Evolutionary conservation across 2,329 filamentous ascomycete species (phyloP), one percentile per base, ranked within the genome.

Genomic region (Fusarium kyushuense): DNA sequence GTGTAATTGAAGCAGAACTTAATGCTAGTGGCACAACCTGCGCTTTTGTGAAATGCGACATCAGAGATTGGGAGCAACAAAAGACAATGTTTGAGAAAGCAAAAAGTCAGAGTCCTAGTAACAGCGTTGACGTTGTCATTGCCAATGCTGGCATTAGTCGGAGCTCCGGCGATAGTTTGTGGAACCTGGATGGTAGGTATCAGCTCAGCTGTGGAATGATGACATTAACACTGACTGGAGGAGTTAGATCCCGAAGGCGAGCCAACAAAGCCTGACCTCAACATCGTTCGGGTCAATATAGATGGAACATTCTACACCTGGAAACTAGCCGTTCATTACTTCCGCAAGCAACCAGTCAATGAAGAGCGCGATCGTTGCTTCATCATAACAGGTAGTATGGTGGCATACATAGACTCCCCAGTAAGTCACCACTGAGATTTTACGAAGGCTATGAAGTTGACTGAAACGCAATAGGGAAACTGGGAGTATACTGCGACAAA

Each of bases 381-480:
- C 36, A 82, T 86, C 47, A 80, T 86, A 23, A 84, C 80, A 1
- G 81, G 81, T 6, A 83, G 80, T 55, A 79, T 86, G 71, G 82
- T 82, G 1, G 80, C 78, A 0, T 86, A 79, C 70, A 79, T 84
- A 46, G 84, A 85, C 60, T 79, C 79, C 10, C 80, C 80, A 25
- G 75, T 76, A 67, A 27, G 69, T 52, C 1, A 14, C 1, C 12
- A 9, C 21, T 5, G 0, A 16, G 2, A 6, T 30, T 14, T 33
- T 7, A 25, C 7, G 5, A 25, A 25, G 23, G 23, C 23, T 25
- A n/a, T 3, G 2, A 21, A 16, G 2, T 6, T 42, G 16, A 48
- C n/a, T 12, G 1, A 32, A 1, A 3, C 12, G 12, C 1, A 5
- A 36, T 11, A 54, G 69, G 69, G 62, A 14, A 71, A 72, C 3